Evolutionary conservation across 2,329 filamentous ascomycete genomes (phyloP).

Genomic region (Zasmidium cellare): DNA sequence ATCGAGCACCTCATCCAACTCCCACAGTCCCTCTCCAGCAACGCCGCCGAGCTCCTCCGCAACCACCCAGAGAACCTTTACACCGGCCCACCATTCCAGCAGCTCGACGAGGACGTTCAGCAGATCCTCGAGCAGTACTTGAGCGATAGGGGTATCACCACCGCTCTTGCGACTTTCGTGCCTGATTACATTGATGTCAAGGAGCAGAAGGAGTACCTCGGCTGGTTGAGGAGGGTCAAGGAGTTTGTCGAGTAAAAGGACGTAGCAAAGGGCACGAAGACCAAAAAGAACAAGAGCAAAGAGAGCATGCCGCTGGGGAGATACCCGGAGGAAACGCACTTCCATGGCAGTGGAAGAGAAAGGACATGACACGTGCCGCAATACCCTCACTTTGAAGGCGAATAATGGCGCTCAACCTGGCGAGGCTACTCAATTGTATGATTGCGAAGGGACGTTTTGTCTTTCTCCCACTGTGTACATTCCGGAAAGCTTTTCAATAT

Average conservation of each 20-base stretch:
- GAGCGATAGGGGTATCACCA: conserved; percentile 89
- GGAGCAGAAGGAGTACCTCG: conserved; percentile 95
- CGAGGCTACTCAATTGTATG: background rate
- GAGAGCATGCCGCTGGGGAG: background rate
- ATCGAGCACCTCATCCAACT: conserved; percentile 93
- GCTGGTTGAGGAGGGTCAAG: conserved; percentile 85
- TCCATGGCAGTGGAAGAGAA: background rate
- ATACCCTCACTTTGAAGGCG: background rate
- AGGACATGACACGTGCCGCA: background rate
- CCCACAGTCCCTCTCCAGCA: conserved; percentile 62
- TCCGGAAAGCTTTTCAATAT: background rate
- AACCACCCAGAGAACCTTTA: conserved; percentile 67
- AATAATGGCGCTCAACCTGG: background rate
- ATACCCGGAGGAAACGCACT: too few species aligned
- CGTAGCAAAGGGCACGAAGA: background rate
- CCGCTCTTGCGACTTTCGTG: conserved; percentile 82
- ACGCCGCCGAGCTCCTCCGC: conserved; percentile 72
- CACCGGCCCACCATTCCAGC: conserved; percentile 87
- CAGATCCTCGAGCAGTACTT: conserved; percentile 88
- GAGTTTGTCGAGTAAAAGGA: conserved; percentile 67
- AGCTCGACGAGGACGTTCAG: conserved; percentile 94
- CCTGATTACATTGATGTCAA: conserved; percentile 97
- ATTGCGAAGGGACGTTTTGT: background rate
- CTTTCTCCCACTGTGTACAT: background rate
- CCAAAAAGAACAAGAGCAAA: background rate